Conservation (phyloP, 2,329 filamentous ascomycete species). For the Aspergillus cejpii region DNA sequence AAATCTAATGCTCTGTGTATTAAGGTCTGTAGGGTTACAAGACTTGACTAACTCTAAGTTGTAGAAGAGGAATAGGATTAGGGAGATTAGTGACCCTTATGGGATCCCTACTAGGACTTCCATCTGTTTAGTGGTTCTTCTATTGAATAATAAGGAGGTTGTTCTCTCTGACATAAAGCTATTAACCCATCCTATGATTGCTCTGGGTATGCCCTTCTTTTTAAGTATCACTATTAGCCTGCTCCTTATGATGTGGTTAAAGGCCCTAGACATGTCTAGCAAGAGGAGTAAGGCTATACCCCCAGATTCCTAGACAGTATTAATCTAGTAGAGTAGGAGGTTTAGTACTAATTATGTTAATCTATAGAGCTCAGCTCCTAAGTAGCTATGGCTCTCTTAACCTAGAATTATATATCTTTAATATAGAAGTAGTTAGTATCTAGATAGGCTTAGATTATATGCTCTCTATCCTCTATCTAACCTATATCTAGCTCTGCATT, state of each 20-base stretch:
- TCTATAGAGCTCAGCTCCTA: too few species aligned
- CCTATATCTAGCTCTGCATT: too few species aligned
- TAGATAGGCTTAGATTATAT: too few species aligned
- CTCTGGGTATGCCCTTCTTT: background rate
- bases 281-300: background rate
- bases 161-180: background rate
- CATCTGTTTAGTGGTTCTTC: slow-evolving; percentile 1
- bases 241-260: background rate
- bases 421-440: too few species aligned
- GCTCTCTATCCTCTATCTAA: too few species aligned
- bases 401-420: too few species aligned
- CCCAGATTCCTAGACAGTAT: too few species aligned
- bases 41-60: slow-evolving; percentile 22
- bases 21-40: background rate
- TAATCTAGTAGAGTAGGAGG: too few species aligned
- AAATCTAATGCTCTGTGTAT: slow-evolving; percentile 1
- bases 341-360: too few species aligned
- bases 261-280: slow-evolving; percentile 1
- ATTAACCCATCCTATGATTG: background rate
- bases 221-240: background rate
- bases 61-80: slow-evolving; percentile 25
- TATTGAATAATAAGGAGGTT: background rate
- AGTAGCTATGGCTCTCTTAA: too few species aligned
- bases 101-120: slow-evolving; percentile 15
- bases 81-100: slow-evolving; percentile 20